Evolutionary conservation across 208 protist genomes (phyloP).

Genomic region (Leishmania tarentolae): DNA sequence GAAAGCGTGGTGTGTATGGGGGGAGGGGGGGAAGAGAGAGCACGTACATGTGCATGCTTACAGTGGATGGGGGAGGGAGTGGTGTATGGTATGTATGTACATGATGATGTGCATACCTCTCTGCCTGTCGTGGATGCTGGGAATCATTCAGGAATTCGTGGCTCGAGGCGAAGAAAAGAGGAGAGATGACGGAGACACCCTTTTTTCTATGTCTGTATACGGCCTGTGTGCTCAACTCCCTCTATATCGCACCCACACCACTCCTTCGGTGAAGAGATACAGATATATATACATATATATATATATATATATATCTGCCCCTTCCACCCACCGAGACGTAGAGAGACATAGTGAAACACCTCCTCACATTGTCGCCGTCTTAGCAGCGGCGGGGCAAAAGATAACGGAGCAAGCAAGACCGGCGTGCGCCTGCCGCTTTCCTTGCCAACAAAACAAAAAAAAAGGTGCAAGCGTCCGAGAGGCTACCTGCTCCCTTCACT

Average conservation of each 20-base stretch:
- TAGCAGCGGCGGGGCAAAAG: background rate
- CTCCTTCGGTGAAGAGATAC: background rate
- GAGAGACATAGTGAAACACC: background rate
- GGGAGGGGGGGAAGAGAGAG: background rate
- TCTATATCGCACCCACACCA: background rate
- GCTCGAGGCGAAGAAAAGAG: background rate
- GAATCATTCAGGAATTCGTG: background rate
- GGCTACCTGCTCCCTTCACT: background rate
- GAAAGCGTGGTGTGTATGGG: background rate
- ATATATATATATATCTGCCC: background rate
- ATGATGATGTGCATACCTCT: background rate
- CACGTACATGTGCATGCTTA: background rate
- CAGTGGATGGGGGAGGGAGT: background rate
- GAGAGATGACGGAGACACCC: slow-evolving; percentile 3
- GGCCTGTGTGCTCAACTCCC: background rate
- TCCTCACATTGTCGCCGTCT: background rate
- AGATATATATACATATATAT: too few relatives aligned
- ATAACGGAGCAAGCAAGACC: background rate
- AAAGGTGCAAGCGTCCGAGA: background rate
- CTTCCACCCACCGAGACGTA: background rate
- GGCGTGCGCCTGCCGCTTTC: background rate
- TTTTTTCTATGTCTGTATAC: background rate
- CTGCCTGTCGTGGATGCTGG: background rate
- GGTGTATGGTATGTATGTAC: background rate
- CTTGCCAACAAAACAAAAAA: background rate